Base-by-base conservation (phyloP, 179 eudicot genomes). In the Monotropa hypopitys region DNA sequence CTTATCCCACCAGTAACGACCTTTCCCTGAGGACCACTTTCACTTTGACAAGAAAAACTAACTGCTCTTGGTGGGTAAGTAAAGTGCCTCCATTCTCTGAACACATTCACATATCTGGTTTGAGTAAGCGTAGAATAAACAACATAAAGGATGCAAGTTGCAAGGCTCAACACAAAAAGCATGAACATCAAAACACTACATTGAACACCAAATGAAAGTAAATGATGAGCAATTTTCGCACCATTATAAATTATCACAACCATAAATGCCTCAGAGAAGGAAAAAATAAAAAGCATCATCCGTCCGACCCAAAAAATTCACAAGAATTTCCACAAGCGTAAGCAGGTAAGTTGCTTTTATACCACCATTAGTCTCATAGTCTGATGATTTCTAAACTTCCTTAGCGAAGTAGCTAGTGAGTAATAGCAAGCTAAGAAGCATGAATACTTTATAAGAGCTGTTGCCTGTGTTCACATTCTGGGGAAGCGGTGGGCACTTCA, bases 71-170 rank as follows among this genome's bases (percentile, higher is more conserved):
- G 86, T 49, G 76, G 84, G 80, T 93, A 90, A 68, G 79, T 84
- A 66, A 93, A 88, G 77, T 85, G 80, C 73, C 84, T 86, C 97
- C 99, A 93, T 80, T 93, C 92, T 61, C 98, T 94, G 85, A 85
- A 81, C 7, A 54, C 73, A 82, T 78, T 68, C 67, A 75, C 46
- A 45, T 40, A 65, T 50, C 40, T 11, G 7, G 43, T 61, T 51
- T 53, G 18, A 5, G 12, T 18, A n/a, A 16, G 10, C 5, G 16
- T 30, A 57, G 21, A 63, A 15, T 16, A 47, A 49, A 20, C 8
- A 18, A 2, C 3, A 6, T 3, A 15, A 26, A 13, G 15, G 15
- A 15, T 0, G 8, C 4, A 72, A 51, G 38, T 16, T 15, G 33
- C 28, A 30, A 50, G 21, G 32, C 11, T 11, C 10, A 62, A 26